These are phyloP conservation scores for Cochlearia excelsa DNA, from an alignment of 345 rosid genomes.

Conservation along the genomic window DNA sequence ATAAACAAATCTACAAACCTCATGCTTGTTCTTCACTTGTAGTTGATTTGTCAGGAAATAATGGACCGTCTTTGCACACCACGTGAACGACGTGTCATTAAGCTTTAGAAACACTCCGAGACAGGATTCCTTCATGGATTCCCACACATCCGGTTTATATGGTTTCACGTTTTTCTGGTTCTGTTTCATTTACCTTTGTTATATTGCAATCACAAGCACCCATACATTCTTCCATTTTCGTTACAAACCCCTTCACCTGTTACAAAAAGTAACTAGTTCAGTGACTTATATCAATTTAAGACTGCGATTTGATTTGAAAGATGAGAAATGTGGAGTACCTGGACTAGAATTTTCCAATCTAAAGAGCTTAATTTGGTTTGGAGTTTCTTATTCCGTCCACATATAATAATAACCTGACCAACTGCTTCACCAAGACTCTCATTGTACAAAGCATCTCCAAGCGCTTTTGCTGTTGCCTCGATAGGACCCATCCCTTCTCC, in stretches of 20 bases:
- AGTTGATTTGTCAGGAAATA: too few relatives aligned
- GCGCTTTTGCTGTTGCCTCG: constrained; percentile 89
- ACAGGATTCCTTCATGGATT: too few relatives aligned
- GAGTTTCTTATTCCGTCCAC: constrained; percentile 93
- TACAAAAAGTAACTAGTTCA: constrained; percentile 19
- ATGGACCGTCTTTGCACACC: too few relatives aligned
- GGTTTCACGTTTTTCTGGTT: background rate
- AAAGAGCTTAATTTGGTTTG: constrained; percentile 59
- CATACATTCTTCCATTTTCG: constrained; percentile 97
- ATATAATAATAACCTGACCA: constrained; percentile 87
- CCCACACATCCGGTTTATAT: background rate
- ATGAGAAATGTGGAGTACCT: constrained; percentile 45
- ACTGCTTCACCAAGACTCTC: constrained; percentile 71
- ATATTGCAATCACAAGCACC: constrained; percentile 98
- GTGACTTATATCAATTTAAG: background rate
- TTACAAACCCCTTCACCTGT: constrained; percentile 88
- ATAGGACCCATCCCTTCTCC: constrained; percentile 99
- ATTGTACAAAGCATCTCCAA: constrained; percentile 73
- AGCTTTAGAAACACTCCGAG: too few relatives aligned
- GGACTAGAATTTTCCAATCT: constrained; percentile 87
- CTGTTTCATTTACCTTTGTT: constrained; percentile 61
- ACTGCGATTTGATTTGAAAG: constrained; percentile 9
- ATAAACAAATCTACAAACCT: too few relatives aligned
- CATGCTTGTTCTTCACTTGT: too few relatives aligned
- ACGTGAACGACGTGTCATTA: too few relatives aligned